Evolutionary conservation across 202 grass and related monocot species (phyloP).

Genomic region (Musa balbisiana): DNA sequence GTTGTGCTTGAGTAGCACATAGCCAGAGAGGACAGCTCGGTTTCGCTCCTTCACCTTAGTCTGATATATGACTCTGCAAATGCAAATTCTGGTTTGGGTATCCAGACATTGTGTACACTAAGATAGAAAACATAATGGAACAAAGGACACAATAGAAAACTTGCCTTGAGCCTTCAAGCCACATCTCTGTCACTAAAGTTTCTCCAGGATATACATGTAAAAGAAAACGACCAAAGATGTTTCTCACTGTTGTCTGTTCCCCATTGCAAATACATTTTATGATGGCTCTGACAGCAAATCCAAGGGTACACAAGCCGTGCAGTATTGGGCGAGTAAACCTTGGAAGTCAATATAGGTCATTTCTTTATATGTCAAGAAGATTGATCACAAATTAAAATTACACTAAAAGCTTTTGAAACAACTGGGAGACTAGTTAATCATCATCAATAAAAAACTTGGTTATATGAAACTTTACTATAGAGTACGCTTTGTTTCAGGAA

Average conservation of each 20-base stretch:
- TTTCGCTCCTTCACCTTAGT: slow-evolving; percentile 72
- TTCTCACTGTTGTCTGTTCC: slow-evolving; percentile 51
- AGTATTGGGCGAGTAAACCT: slow-evolving; percentile 80
- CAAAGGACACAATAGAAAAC: background rate
- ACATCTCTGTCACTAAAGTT: slow-evolving; percentile 74
- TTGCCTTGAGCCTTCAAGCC: slow-evolving; percentile 75
- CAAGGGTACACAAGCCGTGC: slow-evolving; percentile 75
- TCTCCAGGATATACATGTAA: slow-evolving; percentile 74
- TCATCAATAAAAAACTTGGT: too few relatives aligned
- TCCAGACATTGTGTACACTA: background rate
- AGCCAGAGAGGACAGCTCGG: slow-evolving; percentile 67
- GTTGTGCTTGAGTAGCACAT: slow-evolving; percentile 59
- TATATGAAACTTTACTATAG: too few relatives aligned
- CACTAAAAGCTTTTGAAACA: background rate
- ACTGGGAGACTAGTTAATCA: too few relatives aligned
- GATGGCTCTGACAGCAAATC: slow-evolving; percentile 57
- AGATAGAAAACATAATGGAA: background rate
- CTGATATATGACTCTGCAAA: slow-evolving; percentile 60
- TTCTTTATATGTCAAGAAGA: background rate
- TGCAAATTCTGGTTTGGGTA: slow-evolving; percentile 6
- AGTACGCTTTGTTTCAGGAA: too few relatives aligned
- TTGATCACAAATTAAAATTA: background rate
- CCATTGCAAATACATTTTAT: slow-evolving; percentile 67
- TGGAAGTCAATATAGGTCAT: background rate
- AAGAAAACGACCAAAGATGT: slow-evolving; percentile 71